These are phyloP conservation scores for Exophiala xenobiotica DNA, from an alignment of 2,329 filamentous ascomycete species.

Conservation along the genomic window DNA sequence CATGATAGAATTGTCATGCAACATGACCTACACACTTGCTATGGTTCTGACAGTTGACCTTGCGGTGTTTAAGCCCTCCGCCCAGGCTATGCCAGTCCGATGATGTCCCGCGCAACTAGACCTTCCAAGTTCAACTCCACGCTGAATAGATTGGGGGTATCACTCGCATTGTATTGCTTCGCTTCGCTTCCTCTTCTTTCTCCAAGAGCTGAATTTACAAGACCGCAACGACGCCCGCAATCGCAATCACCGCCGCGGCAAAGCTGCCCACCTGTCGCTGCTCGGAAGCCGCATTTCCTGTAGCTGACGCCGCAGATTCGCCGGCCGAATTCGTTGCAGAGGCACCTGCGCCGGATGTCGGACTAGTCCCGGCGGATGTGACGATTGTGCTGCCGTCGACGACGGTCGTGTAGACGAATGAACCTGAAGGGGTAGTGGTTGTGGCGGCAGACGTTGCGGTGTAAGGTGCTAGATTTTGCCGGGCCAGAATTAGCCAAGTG, in stretches of 20 bases:
- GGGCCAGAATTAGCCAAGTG: no score
- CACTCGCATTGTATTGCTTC: no score
- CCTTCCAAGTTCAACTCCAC: no score
- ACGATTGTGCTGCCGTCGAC: slow-evolving; percentile 28
- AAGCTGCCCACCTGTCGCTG: slow-evolving; percentile 30
- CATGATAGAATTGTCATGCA: no score
- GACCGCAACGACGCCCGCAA: slow-evolving; percentile 42
- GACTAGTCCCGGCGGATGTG: slow-evolving; percentile 19
- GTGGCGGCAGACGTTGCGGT: slow-evolving; percentile 35
- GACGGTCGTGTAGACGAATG: slow-evolving; percentile 27
- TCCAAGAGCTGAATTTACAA: no score
- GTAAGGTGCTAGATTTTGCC: slow-evolving; percentile 30
- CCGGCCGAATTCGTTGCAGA: slow-evolving; percentile 29
- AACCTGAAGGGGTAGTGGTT: slow-evolving; percentile 19
- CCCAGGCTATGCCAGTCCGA: no score
- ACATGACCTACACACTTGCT: no score
- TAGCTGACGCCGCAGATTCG: slow-evolving; percentile 33
- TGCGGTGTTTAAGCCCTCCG: no score
- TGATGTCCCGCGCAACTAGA: no score
- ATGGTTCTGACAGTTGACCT: no score
- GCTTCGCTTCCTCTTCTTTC: no score
- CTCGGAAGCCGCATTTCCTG: slow-evolving; percentile 38
- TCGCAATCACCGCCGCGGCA: slow-evolving; percentile 41
- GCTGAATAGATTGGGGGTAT: no score
- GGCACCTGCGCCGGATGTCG: slow-evolving; percentile 20